Percentiles rank a stretch among this genome's conserved stretches.
phyloP scores from a whole-genome alignment of 495 filamentous ascomycete genomes.

The Aspergillus avenaceus region DNA sequence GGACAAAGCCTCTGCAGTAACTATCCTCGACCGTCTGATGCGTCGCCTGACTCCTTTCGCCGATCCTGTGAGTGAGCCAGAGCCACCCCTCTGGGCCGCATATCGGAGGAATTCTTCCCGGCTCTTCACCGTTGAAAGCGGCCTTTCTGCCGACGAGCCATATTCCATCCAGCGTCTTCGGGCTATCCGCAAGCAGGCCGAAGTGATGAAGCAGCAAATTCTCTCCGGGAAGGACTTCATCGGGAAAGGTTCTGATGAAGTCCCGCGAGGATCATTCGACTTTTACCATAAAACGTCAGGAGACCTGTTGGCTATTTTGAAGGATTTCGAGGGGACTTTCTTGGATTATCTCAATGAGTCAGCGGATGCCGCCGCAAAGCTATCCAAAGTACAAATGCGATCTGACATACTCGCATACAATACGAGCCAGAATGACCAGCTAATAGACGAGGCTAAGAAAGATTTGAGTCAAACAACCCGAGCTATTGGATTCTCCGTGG shows the following conservation, averaged over 20 bases:
- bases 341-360: no score
- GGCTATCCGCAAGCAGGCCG: neutral
- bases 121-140: neutral
- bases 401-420: no score
- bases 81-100: neutral
- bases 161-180: neutral
- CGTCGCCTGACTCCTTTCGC: neutral
- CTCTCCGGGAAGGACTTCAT: neutral
- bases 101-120: neutral
- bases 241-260: neutral
- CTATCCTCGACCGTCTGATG: neutral
- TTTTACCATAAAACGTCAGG: no score
- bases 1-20: neutral
- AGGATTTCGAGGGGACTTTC: no score
- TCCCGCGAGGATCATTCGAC: no score
- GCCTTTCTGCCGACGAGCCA: neutral
- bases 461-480: neutral
- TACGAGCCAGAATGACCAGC: neutral
- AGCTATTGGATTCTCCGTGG: no score
- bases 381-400: no score
- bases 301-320: no score
- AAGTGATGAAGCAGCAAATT: neutral
- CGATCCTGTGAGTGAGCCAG: neutral
- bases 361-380: neutral
- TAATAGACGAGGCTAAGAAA: neutral